Conservation (phyloP, 1,284 basidiomycete species). For the Agroathelia rolfsii region DNA sequence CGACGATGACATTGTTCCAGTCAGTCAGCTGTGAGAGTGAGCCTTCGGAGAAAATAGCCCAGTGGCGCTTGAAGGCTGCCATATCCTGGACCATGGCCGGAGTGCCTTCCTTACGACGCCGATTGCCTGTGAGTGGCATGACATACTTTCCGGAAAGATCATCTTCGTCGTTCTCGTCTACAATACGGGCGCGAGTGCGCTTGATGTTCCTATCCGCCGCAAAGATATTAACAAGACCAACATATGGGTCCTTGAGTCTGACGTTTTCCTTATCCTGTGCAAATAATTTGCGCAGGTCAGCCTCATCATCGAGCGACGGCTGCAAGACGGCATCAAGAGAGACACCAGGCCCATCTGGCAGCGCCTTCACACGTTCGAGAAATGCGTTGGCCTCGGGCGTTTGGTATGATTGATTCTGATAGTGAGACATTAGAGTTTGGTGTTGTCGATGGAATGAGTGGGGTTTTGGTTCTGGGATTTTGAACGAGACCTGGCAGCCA, state of each 20-base stretch:
- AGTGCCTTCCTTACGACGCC: slow-evolving; percentile 31
- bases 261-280: slow-evolving; percentile 37
- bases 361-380: slow-evolving; percentile 26
- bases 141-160: slow-evolving; percentile 32
- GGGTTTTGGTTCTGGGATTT: no score
- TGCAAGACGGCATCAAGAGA: slow-evolving; percentile 34
- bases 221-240: slow-evolving; percentile 50
- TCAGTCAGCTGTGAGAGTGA: slow-evolving; percentile 44
- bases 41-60: slow-evolving; percentile 47
- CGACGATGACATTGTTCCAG: slow-evolving; percentile 52
- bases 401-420: no score
- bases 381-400: slow-evolving; percentile 32
- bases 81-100: slow-evolving; percentile 35
- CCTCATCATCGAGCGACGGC: slow-evolving; percentile 43
- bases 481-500: no score
- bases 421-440: no score
- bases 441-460: no score
- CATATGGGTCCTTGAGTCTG: slow-evolving; percentile 34
- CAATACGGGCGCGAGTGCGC: slow-evolving; percentile 32
- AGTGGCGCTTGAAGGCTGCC: slow-evolving; percentile 50
- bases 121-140: slow-evolving; percentile 29
- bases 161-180: slow-evolving; percentile 27
- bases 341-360: slow-evolving; percentile 28
- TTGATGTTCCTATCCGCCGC: slow-evolving; percentile 34
- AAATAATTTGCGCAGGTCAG: slow-evolving; percentile 40